Evolutionary conservation across 306 rosid species (phyloP), one percentile per base, ranked within the genome.

Genomic region (Amphicarpaea edgeworthii): DNA sequence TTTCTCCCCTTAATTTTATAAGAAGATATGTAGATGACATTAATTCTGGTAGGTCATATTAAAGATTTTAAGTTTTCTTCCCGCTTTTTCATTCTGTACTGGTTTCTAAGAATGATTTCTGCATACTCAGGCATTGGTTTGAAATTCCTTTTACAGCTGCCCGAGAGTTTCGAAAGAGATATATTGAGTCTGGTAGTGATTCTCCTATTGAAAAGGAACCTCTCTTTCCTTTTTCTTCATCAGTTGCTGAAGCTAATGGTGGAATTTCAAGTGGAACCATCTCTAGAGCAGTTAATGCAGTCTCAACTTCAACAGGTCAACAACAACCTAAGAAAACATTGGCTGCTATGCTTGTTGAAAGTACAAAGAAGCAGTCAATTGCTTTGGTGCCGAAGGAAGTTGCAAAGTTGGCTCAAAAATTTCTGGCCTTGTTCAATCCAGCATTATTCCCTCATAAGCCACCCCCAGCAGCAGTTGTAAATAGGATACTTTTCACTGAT

Each of bases 361-460:
- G 87, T 81, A 92, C 97, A 68, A 92, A 86, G 90, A 94, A 88
- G 85, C 91, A 90, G 81, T 89, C 99, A 45, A 81, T 89, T 80
- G 98, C 97, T 76, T 80, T 82, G 85, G 99, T 96, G 64, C 93
- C 93, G 16, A 88, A 82, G 84, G 93, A 96, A 77, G 87, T 96
- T 73, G 85, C 96, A 64, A 89, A 85, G 80, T 75, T 91, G 75
- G 83, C 96, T 66, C 88, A 79, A 73, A 88, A 84, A 46, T 90
- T 96, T 83, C 83, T 85, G 14, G 88, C 93, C 69, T 62, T 90
- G 82, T 92, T 90, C 80, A 90, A 92, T 80, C 97, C 93, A 20
- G 86, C 88, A 78, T 87, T 96, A 79, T 96, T 88, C 84, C 98
- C 99, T 20, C 97, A 87, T 63, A 90, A 90, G 86, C 87, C 98